phyloP scores from a whole-genome alignment of 768 basidiomycete species.

The Rickenella mellea region DNA sequence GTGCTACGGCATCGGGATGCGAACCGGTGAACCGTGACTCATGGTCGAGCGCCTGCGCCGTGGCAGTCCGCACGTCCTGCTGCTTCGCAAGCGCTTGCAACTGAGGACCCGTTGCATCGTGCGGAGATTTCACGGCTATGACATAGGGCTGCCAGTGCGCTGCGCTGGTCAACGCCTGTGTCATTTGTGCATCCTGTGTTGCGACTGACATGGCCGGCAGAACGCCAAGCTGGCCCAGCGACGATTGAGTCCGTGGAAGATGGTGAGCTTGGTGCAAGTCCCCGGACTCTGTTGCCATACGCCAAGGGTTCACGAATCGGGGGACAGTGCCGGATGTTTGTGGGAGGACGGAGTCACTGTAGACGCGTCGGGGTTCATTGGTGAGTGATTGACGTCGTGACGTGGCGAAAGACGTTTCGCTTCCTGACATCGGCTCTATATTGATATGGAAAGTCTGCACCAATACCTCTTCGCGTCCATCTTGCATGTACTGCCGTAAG shows the following conservation, averaged over 20 bases:
- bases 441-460: constrained; percentile 58
- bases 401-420: constrained; percentile 33
- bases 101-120: constrained; percentile 34
- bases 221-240: constrained; percentile 22
- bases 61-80: constrained; percentile 63
- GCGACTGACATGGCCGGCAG: constrained; percentile 25
- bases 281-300: no score
- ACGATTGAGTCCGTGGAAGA: no score
- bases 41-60: constrained; percentile 69
- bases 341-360: constrained; percentile 27
- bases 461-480: constrained; percentile 65
- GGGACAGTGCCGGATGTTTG: constrained; percentile 18
- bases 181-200: constrained; percentile 59
- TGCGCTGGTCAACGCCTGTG: constrained; percentile 72
- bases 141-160: constrained; percentile 67
- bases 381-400: constrained; percentile 40
- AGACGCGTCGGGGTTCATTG: constrained; percentile 33
- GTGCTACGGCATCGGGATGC: constrained; percentile 32
- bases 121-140: constrained; percentile 45
- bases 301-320: constrained; percentile 15
- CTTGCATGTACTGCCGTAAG: constrained; percentile 48
- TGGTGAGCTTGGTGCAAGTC: no score
- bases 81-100: constrained; percentile 70
- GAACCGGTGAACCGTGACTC: constrained; percentile 56
- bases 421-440: constrained; percentile 59